Evolutionary conservation across 2,329 filamentous ascomycete species (phyloP).

Genomic region (Ustulina deusta): DNA sequence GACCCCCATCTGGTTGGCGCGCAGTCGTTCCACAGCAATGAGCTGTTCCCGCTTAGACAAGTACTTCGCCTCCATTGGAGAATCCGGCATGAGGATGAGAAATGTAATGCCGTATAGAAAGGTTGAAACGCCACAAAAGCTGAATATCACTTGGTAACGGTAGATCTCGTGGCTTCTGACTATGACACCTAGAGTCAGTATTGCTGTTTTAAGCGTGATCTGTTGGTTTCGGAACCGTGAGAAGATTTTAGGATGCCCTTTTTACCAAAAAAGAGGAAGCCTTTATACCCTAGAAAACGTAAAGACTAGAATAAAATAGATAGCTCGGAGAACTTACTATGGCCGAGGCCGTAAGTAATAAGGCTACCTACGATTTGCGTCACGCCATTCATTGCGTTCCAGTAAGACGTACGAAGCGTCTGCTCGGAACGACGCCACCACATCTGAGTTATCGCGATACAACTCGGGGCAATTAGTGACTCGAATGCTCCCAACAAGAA

Average conservation of each 20-base stretch:
- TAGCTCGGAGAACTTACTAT: constrained; percentile 47
- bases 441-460: constrained; percentile 65
- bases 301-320: not conserved
- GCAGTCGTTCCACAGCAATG: constrained; percentile 76
- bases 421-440: constrained; percentile 67
- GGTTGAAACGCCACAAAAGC: constrained; percentile 64
- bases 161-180: constrained; percentile 56
- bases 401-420: constrained; percentile 62
- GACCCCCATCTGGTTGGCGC: constrained; percentile 80
- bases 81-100: constrained; percentile 72
- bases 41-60: constrained; percentile 74
- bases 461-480: constrained; percentile 63
- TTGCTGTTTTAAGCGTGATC: not conserved
- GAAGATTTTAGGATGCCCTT: not conserved
- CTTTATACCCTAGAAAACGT: no score
- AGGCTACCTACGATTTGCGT: constrained; percentile 67
- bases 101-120: constrained; percentile 64
- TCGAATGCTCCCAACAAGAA: constrained; percentile 62
- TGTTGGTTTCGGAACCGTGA: not conserved
- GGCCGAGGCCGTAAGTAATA: constrained; percentile 64
- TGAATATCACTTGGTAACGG: constrained; percentile 65
- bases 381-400: constrained; percentile 68
- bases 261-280: not conserved
- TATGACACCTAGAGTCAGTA: not conserved
- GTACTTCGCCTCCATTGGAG: constrained; percentile 68